Percentiles rank a stretch among this genome's conserved stretches.
phyloP scores from a whole-genome alignment of 1,284 basidiomycete genomes.

The Apiotrichum brassicae region DNA sequence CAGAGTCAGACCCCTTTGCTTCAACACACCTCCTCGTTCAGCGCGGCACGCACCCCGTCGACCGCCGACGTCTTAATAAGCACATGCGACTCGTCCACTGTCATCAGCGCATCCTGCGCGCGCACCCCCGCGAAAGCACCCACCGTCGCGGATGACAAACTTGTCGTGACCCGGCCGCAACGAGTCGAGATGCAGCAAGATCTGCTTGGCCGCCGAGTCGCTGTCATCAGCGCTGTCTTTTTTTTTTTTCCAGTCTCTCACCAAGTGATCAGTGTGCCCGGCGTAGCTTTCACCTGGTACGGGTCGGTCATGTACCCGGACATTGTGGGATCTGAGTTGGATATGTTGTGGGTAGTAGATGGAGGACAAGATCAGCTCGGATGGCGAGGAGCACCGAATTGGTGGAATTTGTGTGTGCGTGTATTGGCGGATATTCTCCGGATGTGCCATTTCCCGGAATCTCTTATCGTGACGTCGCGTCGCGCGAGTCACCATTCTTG shows the following conservation, averaged over 20 bases:
- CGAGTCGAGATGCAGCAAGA: conserved; percentile 37
- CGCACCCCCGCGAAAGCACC: conserved; percentile 7
- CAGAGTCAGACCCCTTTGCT: not conserved
- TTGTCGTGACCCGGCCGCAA: conserved; percentile 29
- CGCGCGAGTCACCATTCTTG: too few species aligned
- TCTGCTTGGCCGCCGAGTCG: conserved; percentile 44
- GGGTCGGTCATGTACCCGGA: conserved; percentile 11
- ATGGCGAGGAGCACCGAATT: too few species aligned
- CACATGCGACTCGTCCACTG: conserved; percentile 40
- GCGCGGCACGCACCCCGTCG: conserved; percentile 31
- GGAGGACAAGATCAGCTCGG: too few species aligned
- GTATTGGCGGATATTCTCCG: too few species aligned
- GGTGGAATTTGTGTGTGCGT: too few species aligned
- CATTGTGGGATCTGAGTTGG: too few species aligned
- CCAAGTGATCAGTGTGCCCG: conserved; percentile 20
- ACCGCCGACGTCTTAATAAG: conserved; percentile 33
- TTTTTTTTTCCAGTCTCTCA: not conserved
- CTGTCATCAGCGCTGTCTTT: conserved; percentile 23
- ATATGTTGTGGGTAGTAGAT: too few species aligned
- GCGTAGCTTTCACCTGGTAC: conserved; percentile 16
- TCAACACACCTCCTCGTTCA: conserved; percentile 35
- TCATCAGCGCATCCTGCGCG: too few species aligned
- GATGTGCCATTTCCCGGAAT: too few species aligned
- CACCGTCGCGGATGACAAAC: conserved; percentile 37
- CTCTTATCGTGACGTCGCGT: too few species aligned